phyloP scores from a whole-genome alignment of 1,139 yeast species.

The Candida mesenterica region DNA sequence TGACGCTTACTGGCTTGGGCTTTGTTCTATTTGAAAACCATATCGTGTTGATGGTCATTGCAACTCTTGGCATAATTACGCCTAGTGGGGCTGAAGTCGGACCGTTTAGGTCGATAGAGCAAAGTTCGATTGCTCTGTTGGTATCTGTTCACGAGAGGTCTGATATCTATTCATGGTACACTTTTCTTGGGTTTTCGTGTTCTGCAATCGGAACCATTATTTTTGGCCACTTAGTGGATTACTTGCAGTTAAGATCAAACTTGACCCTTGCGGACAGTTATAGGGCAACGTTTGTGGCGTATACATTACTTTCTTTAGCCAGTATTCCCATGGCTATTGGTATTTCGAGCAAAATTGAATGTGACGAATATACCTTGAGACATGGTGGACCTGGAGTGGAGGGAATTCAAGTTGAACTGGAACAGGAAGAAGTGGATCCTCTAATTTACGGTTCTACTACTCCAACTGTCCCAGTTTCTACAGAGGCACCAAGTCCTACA shows the following conservation, averaged over 20 bases:
- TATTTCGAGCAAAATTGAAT: constrained; percentile 22
- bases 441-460: too few species aligned
- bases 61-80: constrained; percentile 37
- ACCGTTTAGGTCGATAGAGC: constrained; percentile 43
- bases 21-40: constrained; percentile 24
- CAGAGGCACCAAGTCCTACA: neutral
- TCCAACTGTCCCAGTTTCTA: too few species aligned
- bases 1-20: constrained; percentile 31
- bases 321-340: constrained; percentile 19
- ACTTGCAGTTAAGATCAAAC: constrained; percentile 17
- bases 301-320: constrained; percentile 22
- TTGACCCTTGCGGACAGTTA: constrained; percentile 27
- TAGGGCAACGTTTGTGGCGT: constrained; percentile 27
- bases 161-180: constrained; percentile 44
- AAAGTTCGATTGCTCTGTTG: constrained; percentile 37
- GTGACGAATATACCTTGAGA: constrained; percentile 3
- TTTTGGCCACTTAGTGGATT: constrained; percentile 31
- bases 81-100: constrained; percentile 48
- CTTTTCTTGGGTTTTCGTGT: constrained; percentile 36
- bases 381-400: too few species aligned
- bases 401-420: too few species aligned
- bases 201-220: constrained; percentile 37
- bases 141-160: constrained; percentile 30
- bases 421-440: too few species aligned
- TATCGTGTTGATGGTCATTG: constrained; percentile 22